Conservation (phyloP, 2,329 filamentous ascomycete species). For the Orbilia quercus region DNA sequence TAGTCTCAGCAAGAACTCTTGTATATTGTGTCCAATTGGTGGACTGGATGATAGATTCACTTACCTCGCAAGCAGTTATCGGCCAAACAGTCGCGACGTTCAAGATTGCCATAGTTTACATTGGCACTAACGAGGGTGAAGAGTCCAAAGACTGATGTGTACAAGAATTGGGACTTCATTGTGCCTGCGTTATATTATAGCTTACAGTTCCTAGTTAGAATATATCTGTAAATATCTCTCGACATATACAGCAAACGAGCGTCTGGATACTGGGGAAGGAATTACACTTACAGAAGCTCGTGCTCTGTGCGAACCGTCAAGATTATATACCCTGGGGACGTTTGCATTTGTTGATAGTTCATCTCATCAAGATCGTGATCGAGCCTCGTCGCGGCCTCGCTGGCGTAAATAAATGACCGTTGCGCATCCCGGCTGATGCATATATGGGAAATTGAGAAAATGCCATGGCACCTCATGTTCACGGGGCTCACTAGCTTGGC, state of each 20-base stretch:
- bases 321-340: too few species aligned
- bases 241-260: constrained; percentile 1
- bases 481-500: neutral
- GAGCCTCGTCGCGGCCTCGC: neutral
- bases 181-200: neutral
- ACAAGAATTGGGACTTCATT: constrained; percentile 14
- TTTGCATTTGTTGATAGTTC: neutral
- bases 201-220: neutral
- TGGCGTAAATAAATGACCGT: neutral
- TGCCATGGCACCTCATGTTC: constrained; percentile 2
- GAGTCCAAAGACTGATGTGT: constrained; percentile 7
- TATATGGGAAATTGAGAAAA: neutral
- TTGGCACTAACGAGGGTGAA: neutral
- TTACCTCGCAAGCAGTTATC: constrained; percentile 19
- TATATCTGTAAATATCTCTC: neutral
- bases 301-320: too few species aligned
- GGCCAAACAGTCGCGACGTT: neutral
- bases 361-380: neutral
- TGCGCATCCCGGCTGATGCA: neutral
- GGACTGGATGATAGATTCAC: neutral
- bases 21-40: too few species aligned
- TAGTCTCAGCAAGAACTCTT: neutral
- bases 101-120: neutral
- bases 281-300: neutral
- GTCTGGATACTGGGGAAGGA: neutral